Evolutionary conservation across 495 filamentous ascomycete genomes (phyloP), one percentile per base, ranked within the genome.

Genomic region (Neurospora tetrasperma): DNA sequence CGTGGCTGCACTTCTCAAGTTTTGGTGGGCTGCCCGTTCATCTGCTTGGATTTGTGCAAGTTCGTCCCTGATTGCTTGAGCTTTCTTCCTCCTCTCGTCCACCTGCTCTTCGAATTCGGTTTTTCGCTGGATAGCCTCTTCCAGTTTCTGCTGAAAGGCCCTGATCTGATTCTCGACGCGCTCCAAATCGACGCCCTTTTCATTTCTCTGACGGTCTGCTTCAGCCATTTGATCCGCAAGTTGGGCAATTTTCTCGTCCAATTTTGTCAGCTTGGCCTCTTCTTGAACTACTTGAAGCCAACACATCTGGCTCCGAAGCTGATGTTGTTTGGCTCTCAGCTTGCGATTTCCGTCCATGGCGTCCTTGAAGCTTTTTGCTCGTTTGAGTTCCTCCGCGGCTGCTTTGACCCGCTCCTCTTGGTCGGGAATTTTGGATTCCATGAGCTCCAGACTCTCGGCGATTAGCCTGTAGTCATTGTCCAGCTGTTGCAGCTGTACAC

Each of bases 381-480:
- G 77, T 8, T 83, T 81, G 31, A 81, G 77, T 4, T 78, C 77
- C 38, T 77, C 75, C 70, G 83, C 81, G 11, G 86, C 81, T 69
- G 83, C 84, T 66, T 91, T 86, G n/a, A 91, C 89, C 11, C 86
- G 87, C 71, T 97, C 92, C 35, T 91, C 77, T 40, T 82, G 82
- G 40, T 84, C 81, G 20, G 79, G 78, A 16, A 89, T 75, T 69
- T 81, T 82, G 68, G 77, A 77, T 70, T 88, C 81, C 66, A 84
- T 83, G 18, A 83, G 77, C 35, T 88, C 85, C 27, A 86, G 73
- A 20, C 78, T 83, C 39, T 85, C 83, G 59, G 83, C 89, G 23
- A 98, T 88, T 44, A 96, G 80, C 62, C 89, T 86, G 80, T 99
- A 99, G 77, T 98, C 96, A 73, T 93, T 89, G 79, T 97, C 93